Evolutionary conservation across 1,139 yeast genomes (phyloP), one percentile per base, ranked within the genome.

Genomic region (Yamadazyma siamensis): DNA sequence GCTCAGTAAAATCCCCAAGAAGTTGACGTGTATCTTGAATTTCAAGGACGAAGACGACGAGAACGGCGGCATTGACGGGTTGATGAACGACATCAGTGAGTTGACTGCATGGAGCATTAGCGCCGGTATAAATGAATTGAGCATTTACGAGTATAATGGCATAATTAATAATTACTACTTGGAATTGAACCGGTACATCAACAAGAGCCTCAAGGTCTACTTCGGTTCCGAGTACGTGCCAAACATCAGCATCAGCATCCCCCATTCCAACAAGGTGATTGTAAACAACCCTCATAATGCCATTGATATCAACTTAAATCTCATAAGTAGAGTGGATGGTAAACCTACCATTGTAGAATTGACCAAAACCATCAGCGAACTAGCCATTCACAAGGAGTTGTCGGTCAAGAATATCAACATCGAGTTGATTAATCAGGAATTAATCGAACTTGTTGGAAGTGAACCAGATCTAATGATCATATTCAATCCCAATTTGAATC

Each of bases 381-480:
- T 87, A 41, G 84, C 89, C 8, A 61, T 66, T 13, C 67, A 71
- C 31, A 69, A 76, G 26, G 87, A 82, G 45, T 59, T 91, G 36
- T 57, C 71, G n/a, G 56, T 78, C 7, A 61, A 71, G 16, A 94
- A 88, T 43, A 76, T 91, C 42, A 80, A 84, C 13, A 74, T 86
- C 40, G 80, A 77, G 23, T 67, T 84, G 33, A 75, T 91, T 28
- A 88, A 88, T 53, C 77, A 75, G 36, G 94, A 87, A 50, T 66
- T 87, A 42, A 65, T 71, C 21, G 86, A 79, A 44, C 65, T 87
- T 33, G 94, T 88, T 16, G 91, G 96, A 3, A 73, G 71, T 9
- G 98, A 94, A 54, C 98, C 98, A 0, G 98, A 94, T 52, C 65
- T 91, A 41, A 65, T 91, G 32, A 67, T 94, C 25, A 63, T 85